Evolutionary conservation across 2,329 filamentous ascomycete species (phyloP), one percentile per base, ranked within the genome.

Genomic region (Fusarium globosum): DNA sequence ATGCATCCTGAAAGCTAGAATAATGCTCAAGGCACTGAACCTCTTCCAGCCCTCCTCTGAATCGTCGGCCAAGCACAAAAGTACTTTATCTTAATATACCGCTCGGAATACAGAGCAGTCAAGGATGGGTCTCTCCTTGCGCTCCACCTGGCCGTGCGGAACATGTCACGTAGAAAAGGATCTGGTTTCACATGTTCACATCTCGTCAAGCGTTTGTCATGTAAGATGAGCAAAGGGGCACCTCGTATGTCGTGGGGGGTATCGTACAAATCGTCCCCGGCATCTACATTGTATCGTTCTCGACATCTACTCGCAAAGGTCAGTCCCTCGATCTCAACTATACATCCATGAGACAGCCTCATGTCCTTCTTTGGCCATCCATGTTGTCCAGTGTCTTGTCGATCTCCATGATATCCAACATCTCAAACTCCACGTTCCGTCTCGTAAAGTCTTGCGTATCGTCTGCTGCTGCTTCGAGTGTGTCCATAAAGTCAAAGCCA

Each of bases 21-120:
- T 78, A 68, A 72, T 74, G 77, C 75, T 72, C 76, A 77, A 81
- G 79, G 76, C 81, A 81, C 66, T 39, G 26, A 56, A 63, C 49
- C 69, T 68, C 64, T 51, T 56, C 69, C 61, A 62, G 59, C 82
- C 80, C 77, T 58, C 74, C 81, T 74, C 71, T 72, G 68, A 73
- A 65, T 69, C 73, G 65, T 78, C 77, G 77, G 78, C 30, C 33
- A 68, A 67, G 72, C 49, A 74, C 65, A 12, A 7, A 65, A 48
- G 62, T 68, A 62, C 70, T 69, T 59, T 30, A 42, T 65, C 73
- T 88, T 85, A 72, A 87, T 92, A 71, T 92, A 89, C 89, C 90
- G 90, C 90, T 91, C 90, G 89, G 90, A 92, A 92, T 92, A 92
- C 90, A 92, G 88, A 91, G 89, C 87, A 86, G 84, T 87, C 90